A percentile compares a stretch with the other conserved stretches of the same genome.
Evolutionary conservation across 148 eudicot species (phyloP).

Genomic region (Camellia japonica): DNA sequence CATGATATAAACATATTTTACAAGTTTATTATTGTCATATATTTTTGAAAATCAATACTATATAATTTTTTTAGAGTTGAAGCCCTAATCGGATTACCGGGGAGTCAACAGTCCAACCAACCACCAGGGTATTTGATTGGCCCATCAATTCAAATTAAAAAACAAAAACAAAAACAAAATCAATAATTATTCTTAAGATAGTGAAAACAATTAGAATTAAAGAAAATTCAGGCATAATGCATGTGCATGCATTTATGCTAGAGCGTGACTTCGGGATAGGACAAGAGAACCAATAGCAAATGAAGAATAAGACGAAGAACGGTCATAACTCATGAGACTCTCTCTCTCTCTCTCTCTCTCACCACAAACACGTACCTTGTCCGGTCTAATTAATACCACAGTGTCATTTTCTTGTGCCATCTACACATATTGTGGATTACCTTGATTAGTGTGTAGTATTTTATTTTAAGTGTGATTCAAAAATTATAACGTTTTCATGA

Average conservation of each 20-base stretch:
- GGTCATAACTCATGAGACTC: neutral
- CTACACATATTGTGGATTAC: neutral
- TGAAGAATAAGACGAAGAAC: neutral
- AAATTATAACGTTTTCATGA: no score
- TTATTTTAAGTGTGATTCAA: no score
- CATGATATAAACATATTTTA: no score
- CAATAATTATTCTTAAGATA: no score
- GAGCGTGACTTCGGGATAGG: slow-evolving; percentile 8
- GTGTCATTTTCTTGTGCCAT: neutral
- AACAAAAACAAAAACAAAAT: neutral
- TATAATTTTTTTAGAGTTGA: no score
- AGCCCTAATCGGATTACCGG: no score
- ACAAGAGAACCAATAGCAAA: neutral
- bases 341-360: neutral
- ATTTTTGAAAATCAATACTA: no score
- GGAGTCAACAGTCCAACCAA: no score
- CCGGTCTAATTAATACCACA: neutral
- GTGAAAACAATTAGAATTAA: neutral
- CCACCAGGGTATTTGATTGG: no score
- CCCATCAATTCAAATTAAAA: no score
- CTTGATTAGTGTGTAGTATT: no score
- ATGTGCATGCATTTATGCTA: neutral
- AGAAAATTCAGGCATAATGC: neutral
- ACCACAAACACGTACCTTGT: neutral
- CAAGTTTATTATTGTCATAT: no score